phyloP scores from a whole-genome alignment of 2,329 filamentous ascomycete genomes.

The Pseudogymnoascus sp. region DNA sequence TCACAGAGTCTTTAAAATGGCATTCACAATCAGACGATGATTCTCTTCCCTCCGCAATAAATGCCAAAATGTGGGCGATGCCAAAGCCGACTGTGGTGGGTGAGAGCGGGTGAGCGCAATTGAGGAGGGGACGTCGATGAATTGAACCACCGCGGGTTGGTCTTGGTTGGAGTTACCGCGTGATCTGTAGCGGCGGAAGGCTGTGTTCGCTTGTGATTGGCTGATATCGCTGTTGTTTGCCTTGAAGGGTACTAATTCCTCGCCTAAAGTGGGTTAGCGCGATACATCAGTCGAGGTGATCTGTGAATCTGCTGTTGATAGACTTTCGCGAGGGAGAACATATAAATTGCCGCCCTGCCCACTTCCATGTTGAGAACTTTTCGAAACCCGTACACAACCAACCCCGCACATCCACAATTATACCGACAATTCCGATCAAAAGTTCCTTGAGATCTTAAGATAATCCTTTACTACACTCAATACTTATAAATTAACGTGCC shows the following conservation, averaged over 20 bases:
- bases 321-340: constrained; percentile 4
- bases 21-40: not conserved
- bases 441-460: not conserved
- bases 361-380: constrained; percentile 9
- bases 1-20: not conserved
- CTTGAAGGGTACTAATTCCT: not conserved
- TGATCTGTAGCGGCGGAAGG: constrained; percentile 8
- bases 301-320: constrained; percentile 8
- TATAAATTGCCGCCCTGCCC: constrained; percentile 3
- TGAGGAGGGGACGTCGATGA: constrained; percentile 2
- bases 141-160: not conserved
- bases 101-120: not conserved
- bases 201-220: not conserved
- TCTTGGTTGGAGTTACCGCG: constrained; percentile 6
- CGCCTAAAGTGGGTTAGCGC: not conserved
- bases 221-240: not conserved
- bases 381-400: constrained; percentile 8
- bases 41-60: not conserved
- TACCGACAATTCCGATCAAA: not conserved
- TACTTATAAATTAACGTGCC: not conserved
- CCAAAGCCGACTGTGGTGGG: not conserved
- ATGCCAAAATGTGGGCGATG: constrained; percentile 5
- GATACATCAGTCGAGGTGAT: not conserved
- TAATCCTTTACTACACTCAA: not conserved
- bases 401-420: constrained; percentile 8